Evolutionary conservation across 2,329 filamentous ascomycete genomes (phyloP), one percentile per base, ranked within the genome.

Genomic region (Aspergillus amoenus): DNA sequence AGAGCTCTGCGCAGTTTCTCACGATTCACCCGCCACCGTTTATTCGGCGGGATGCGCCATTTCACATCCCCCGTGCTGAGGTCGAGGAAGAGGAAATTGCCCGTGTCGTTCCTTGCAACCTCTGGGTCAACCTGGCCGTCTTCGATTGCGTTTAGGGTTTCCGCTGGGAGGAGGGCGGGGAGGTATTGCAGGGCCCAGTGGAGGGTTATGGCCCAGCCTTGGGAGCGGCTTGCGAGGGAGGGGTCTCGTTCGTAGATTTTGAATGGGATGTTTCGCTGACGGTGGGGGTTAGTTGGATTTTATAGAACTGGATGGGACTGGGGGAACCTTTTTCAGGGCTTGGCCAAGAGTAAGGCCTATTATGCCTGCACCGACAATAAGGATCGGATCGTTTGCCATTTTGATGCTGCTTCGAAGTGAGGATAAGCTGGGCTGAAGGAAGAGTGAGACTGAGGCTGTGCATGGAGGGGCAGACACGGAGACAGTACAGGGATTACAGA

Each of bases 241-340:
- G 59, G 56, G 59, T 72, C 70, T 22, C 68, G 66, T 30, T 72
- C 70, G 55, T 63, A 70, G 15, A 72, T 67, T 37, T 64, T 55
- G 37, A 69, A 72, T 32, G 70, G 67, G 30, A 72, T 70, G 13
- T 63, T 62, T 52, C 61, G 65, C 55, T 70, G 51, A 17, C 2
- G 34, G 34, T 3, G 24, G 4, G 37, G 32, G 39, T 46, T 37
- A 37, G 34, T 37, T 11, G 27, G 34, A 13, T 37, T 37, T 13
- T 2, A 15, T 13, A 6, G 34, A 8, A n/a, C 5, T 37, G 13
- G 34, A n/a, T 37, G 34, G 34, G 6, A 37, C 5, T 15, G 34
- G 34, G 34, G 34, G 21, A 41, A 62, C 61, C 53, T 62, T 42
- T 45, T 65, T 61, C 6, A 69, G 46, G 0, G 66, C 65, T 39